Evolutionary conservation across 2,329 filamentous ascomycete species (phyloP), one percentile per base, ranked within the genome.

Genomic region (Sarocladiaceae sp.): DNA sequence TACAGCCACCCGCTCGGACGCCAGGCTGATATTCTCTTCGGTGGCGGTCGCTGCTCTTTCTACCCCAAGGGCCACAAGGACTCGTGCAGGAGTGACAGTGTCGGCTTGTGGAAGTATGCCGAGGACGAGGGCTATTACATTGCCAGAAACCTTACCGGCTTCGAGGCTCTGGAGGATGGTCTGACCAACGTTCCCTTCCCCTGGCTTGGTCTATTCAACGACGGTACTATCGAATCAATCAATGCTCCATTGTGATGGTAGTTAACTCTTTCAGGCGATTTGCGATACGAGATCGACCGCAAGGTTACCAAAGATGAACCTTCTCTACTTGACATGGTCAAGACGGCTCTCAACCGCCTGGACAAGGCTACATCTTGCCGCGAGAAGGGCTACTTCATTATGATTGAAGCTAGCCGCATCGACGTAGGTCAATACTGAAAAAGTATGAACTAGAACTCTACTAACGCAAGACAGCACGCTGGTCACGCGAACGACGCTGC

Each of bases 321-420:
- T 9, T 55, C 53, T 20, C 48, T 54, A 13, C 46, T 53, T 21
- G 49, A 53, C 27, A 51, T 48, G 41, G 46, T 47, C 26, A 47
- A 50, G 45, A 34, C 44, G 3, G 50, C 48, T 5, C 45, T 55
- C 27, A 41, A 44, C 13, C 48, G 47, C 6, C 49, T 54, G 10
- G 40, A 48, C 20, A 32, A 40, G 3, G 48, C 48, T 15, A 49
- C 49, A 10, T 23, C 35, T 21, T 26, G 44, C 26, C 23, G 33
- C 5, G n/a, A 44, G 13, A 46, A 46, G 34, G 53, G 52, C 11
- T 55, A 45, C 41, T 55, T 53, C 35, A 46, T 55, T 51, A 54
- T 54, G 52, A 48, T 54, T 16, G 53, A 54, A 44, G 53, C 53
- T 7, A 53, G 51, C n/a, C 48, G 52, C 21, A 52, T 55, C 19